phyloP scores from a whole-genome alignment of 2,329 filamentous ascomycete species.

The Calonectria fujianensis region DNA sequence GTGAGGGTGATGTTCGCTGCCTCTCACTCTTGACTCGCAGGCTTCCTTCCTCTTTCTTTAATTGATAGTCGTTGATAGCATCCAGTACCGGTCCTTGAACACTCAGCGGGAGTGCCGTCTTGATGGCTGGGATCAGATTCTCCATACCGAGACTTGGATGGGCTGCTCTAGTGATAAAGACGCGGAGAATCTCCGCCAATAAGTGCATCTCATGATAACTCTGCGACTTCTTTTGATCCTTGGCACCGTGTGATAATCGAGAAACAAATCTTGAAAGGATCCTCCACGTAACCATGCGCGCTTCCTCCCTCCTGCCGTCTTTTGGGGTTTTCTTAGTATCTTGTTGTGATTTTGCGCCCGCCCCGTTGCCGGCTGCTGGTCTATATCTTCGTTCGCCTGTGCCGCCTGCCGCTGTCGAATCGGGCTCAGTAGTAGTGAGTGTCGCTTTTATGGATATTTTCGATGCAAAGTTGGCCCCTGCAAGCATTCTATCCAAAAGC shows the following conservation, averaged over 20 bases:
- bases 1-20: background rate
- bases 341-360: no score
- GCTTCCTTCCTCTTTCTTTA: background rate
- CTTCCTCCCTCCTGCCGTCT: background rate
- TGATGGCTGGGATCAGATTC: background rate
- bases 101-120: background rate
- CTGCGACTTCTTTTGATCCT: background rate
- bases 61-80: background rate
- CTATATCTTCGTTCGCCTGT: no score
- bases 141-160: conserved; percentile 2
- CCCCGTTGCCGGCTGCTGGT: no score
- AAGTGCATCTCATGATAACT: conserved; percentile 2
- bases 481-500: background rate
- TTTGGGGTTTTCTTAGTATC: background rate
- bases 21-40: background rate
- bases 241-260: background rate
- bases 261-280: conserved; percentile 1
- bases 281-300: background rate
- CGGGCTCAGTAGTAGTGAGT: background rate
- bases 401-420: background rate
- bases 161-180: background rate
- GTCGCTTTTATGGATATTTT: background rate
- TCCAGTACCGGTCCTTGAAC: background rate
- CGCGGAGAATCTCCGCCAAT: background rate
- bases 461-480: background rate